Base-by-base conservation (phyloP, 805 yeast genomes). In the Maudiozyma pseudohumilis region DNA sequence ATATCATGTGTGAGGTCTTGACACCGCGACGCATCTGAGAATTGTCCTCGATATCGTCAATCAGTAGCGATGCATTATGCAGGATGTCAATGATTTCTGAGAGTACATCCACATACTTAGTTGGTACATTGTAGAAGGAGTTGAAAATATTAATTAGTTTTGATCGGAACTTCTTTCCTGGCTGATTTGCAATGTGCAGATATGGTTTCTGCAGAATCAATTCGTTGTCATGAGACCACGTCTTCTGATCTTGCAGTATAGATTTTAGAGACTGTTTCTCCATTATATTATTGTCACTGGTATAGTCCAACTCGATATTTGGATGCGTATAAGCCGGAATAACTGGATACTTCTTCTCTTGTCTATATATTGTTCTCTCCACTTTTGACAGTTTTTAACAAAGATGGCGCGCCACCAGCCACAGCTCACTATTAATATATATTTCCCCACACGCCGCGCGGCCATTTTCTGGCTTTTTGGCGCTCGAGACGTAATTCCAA, bases 31-130 rank as follows among this genome's bases (percentile, higher is more conserved):
- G 66, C 32, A 75, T 61, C 16, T 59, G 61, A 0, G 94, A 80
- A 29, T 60, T 65, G 55, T 88, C 97, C 53, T 88, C 97, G 20
- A 88, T 81, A 51, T 88, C 97, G 57, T 88, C 97, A 28, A 88
- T 74, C 36, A 81, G 59, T 40, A 81, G 56, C 9, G 86, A 77
- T 0, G 87, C 74, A 4, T 74, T 68, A 55, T 82, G 92, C 21
- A 82, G 58, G 30, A 70, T 68, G 42, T 72, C 75, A n/a, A 80
- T 67, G 20, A 77, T 61, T 9, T 59, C 52, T 23, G 69, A 63
- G 9, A 82, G 63, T 26, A 55, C 53, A 0, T 39, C 46, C 8
- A 79, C 49, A 19, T 60, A 53, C 1, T 45, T 52, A 2, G 43
- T 46, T 0, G 74, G 69, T 1, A 77, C 65, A 12, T 62, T 37